Conservation (phyloP, 331 rosid species). For the Rosa hybrid region DNA sequence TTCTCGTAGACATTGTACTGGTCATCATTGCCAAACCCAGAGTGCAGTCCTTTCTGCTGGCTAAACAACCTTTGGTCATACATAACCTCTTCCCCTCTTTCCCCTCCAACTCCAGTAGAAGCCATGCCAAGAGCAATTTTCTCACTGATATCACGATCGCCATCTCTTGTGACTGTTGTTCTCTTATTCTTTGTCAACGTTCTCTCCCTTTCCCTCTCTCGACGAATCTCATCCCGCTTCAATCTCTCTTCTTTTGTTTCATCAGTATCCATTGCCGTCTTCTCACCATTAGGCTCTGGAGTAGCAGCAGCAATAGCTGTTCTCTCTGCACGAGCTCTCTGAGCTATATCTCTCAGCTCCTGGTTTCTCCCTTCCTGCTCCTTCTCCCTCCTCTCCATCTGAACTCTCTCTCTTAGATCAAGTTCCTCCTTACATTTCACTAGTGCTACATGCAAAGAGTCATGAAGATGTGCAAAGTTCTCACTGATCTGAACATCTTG, state of each 20-base stretch:
- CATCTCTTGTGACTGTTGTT: slow-evolving; percentile 70
- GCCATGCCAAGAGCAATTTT: slow-evolving; percentile 93
- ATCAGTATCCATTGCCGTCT: slow-evolving; percentile 46
- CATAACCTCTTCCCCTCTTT: slow-evolving; percentile 68
- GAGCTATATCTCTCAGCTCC: slow-evolving; percentile 36
- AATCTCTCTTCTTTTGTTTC: slow-evolving; percentile 67
- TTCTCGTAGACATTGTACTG: slow-evolving; percentile 72
- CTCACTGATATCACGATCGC: slow-evolving; percentile 75
- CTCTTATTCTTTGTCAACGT: slow-evolving; percentile 77
- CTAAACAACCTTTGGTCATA: slow-evolving; percentile 78
- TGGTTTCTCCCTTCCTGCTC: slow-evolving; percentile 55
- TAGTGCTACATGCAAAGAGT: background rate
- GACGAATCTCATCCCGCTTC: slow-evolving; percentile 67
- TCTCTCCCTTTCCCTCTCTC: slow-evolving; percentile 79
- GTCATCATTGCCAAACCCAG: slow-evolving; percentile 72
- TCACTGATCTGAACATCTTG: slow-evolving; percentile 78
- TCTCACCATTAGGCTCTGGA: slow-evolving; percentile 36
- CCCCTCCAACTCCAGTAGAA: slow-evolving; percentile 51
- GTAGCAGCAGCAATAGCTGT: slow-evolving; percentile 53
- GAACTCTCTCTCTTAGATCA: background rate
- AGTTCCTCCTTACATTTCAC: background rate
- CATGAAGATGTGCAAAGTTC: slow-evolving; percentile 57
- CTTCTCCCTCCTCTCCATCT: background rate
- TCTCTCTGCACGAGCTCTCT: slow-evolving; percentile 61
- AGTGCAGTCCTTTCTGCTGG: slow-evolving; percentile 78